These are phyloP conservation scores for Ormosia emarginata DNA, from an alignment of 306 rosid genomes.

Conservation along the genomic window DNA sequence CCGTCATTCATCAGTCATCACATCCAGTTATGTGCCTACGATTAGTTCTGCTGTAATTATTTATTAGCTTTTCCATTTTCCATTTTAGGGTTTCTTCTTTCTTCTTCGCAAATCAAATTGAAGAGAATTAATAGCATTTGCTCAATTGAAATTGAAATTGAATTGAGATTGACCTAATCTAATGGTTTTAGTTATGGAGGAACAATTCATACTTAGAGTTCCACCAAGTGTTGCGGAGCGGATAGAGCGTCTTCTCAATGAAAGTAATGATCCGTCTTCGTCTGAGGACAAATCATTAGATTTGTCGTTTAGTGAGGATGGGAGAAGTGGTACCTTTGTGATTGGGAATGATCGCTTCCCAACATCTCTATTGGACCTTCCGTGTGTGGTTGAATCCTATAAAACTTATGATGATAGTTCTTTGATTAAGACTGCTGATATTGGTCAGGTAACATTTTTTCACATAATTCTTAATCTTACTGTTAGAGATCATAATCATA, in stretches of 20 bases:
- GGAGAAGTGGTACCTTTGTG: constrained; percentile 34
- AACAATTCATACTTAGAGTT: constrained; percentile 41
- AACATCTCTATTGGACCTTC: constrained; percentile 84
- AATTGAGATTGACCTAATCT: neutral
- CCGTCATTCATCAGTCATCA: neutral
- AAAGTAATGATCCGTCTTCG: constrained; percentile 23
- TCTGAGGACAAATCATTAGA: constrained; percentile 38
- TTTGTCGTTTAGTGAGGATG: constrained; percentile 33
- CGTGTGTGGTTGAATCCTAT: constrained; percentile 68
- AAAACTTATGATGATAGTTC: constrained; percentile 85
- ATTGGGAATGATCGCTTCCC: constrained; percentile 63
- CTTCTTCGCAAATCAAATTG: neutral
- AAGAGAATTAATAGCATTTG: neutral
- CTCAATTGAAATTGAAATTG: neutral
- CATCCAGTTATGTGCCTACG: neutral
- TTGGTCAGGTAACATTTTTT: constrained; percentile 30
- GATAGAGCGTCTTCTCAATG: constrained; percentile 37
- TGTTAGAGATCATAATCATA: neutral
- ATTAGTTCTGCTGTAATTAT: neutral
- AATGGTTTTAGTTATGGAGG: constrained; percentile 27
- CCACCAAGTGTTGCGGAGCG: constrained; percentile 33
- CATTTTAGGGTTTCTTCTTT: neutral
- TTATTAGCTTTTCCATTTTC: neutral
- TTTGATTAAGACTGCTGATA: constrained; percentile 66
- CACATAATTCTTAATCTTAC: neutral